Conservation (phyloP, 495 filamentous ascomycete genomes). For the Cryomyces antarcticus region DNA sequence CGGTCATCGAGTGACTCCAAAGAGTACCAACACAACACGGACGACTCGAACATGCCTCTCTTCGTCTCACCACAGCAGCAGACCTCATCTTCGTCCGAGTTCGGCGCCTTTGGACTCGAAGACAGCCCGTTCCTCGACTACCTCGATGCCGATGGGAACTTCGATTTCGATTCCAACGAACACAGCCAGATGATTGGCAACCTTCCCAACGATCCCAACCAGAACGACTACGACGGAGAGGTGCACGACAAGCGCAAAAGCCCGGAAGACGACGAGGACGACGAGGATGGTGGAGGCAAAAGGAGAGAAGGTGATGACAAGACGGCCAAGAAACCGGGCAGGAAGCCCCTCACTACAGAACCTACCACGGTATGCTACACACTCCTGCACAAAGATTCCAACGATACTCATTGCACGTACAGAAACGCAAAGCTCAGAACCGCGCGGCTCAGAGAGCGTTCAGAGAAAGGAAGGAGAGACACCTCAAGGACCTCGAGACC, state of each 20-base stretch:
- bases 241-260: conserved; percentile 68
- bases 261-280: conserved; percentile 45
- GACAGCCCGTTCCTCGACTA: conserved; percentile 72
- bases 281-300: conserved; percentile 42
- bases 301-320: conserved; percentile 60
- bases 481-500: conserved; percentile 84
- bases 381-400: background rate
- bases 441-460: conserved; percentile 92
- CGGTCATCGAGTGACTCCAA: conserved; percentile 12
- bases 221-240: conserved; percentile 36
- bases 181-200: conserved; percentile 55
- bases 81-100: conserved; percentile 21
- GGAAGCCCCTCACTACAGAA: conserved; percentile 88
- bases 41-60: conserved; percentile 3
- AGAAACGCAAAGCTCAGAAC: conserved; percentile 99
- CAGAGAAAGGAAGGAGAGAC: conserved; percentile 93
- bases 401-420: conserved; percentile 23
- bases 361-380: conserved; percentile 67
- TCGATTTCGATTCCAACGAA: conserved; percentile 36
- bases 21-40: background rate
- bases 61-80: conserved; percentile 23
- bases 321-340: conserved; percentile 77
- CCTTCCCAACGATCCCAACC: conserved; percentile 35
- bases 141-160: conserved; percentile 41
- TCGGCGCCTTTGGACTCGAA: conserved; percentile 31